Percentiles rank a stretch among this genome's conserved stretches.
These are phyloP conservation scores for Leishmania braziliensis DNA, from an alignment of 208 protist genomes.

Conservation along the genomic window DNA sequence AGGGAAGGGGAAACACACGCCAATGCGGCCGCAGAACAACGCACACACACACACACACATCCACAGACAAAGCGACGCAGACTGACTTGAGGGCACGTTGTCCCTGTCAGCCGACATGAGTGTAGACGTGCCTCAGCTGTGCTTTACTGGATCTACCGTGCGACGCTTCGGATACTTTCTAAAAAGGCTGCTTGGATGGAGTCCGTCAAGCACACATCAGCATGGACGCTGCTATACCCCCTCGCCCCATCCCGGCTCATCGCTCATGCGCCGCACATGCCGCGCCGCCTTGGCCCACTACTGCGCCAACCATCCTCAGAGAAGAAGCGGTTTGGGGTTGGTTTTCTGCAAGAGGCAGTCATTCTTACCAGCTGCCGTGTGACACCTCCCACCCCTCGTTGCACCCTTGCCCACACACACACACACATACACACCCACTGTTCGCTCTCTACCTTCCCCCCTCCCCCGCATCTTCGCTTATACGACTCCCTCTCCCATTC, in stretches of 20 bases:
- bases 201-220: neutral
- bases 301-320: neutral
- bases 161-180: neutral
- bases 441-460: neutral
- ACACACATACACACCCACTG: neutral
- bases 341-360: neutral
- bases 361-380: neutral
- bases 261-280: neutral
- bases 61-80: neutral
- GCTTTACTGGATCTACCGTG: neutral
- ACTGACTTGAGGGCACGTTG: neutral
- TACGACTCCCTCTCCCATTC: neutral
- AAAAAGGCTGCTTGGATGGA: neutral
- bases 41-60: neutral
- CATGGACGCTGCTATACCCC: neutral
- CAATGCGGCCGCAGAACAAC: neutral
- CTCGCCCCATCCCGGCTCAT: neutral
- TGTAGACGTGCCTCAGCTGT: neutral
- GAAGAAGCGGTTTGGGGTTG: neutral
- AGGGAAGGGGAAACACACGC: neutral
- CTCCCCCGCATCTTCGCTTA: too few relatives aligned
- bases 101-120: constrained; percentile 5
- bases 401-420: neutral
- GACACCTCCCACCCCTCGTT: neutral
- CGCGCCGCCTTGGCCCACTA: neutral